Evolutionary conservation across 768 basidiomycete species (phyloP), one percentile per base, ranked within the genome.

Genomic region (Leccinum olivaceopallidum): DNA sequence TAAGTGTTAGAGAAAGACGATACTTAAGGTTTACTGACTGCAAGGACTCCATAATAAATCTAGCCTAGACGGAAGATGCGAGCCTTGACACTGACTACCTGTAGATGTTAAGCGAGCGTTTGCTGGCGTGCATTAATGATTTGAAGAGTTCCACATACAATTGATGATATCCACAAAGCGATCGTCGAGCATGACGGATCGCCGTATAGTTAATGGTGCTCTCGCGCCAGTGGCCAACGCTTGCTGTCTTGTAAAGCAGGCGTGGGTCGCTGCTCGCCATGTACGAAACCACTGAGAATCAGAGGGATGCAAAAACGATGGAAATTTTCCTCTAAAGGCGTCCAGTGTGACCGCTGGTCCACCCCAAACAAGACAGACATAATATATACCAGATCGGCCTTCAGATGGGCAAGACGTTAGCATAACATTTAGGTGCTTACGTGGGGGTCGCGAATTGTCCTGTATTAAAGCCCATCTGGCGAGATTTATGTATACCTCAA

Each of bases 31-130:
- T n/a, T 22, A 63, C 76, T 63, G 53, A 76, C 76, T 77, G 20
- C 60, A 62, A 55, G 50, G 24, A 16, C 71, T 72, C 61, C 71
- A 67, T 2, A 77, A 63, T 55, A 36, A 39, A 68, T 65, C 10
- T 57, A n/a, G 8, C 30, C 49, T 32, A 61, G 73, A 24, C 57
- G 24, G 30, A 37, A 28, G 55, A 44, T 65, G 42, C 39, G 49
- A 48, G 55, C 34, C 66, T 56, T 67, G 55, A 30, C 62, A 59
- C 18, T 44, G 44, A 39, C 20, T 47, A 54, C 60, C 62, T 65
- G 9, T 48, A 51, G 18, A 32, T 20, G 32, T 4, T 18, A 44
- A 10, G 47, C 53, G 22, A 9, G 37, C 22, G 13, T 52, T 44
- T 56, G 20, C 12, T 2, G 13, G 14, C 56, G 47, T 16, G 16